phyloP scores from a whole-genome alignment of 331 rosid species.

The Malus hybrid region DNA sequence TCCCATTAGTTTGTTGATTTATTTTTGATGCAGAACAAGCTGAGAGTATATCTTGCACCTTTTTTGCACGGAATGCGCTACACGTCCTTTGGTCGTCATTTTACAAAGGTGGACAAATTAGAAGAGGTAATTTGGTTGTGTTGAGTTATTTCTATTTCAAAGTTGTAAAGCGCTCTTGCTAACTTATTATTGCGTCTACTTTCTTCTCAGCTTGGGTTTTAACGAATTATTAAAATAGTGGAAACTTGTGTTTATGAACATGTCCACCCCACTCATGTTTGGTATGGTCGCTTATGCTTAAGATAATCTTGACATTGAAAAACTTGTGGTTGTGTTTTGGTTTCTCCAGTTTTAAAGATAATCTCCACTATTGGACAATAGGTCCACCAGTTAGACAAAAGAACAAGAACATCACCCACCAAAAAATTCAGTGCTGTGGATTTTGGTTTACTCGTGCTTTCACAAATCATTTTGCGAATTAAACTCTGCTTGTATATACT shows the following conservation, averaged over 20 bases:
- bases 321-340: neutral
- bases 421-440: neutral
- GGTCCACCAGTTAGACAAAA: neutral
- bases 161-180: neutral
- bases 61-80: slow-evolving; percentile 74
- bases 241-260: neutral
- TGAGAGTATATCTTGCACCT: slow-evolving; percentile 75
- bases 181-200: neutral
- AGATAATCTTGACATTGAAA: neutral
- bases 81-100: slow-evolving; percentile 91
- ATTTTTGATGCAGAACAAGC: slow-evolving; percentile 55
- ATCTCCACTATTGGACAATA: neutral
- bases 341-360: neutral
- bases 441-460: neutral
- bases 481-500: neutral
- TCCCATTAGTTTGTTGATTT: slow-evolving; percentile 2
- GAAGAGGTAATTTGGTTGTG: slow-evolving; percentile 50
- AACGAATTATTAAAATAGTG: neutral
- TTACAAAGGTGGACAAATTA: slow-evolving; percentile 74
- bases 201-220: neutral
- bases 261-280: neutral
- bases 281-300: neutral
- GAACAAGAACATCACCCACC: neutral
- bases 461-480: neutral
- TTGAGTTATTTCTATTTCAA: slow-evolving; percentile 1